Percentiles rank a stretch among this genome's conserved stretches.
Evolutionary conservation across 768 basidiomycete species (phyloP).

Genomic region (Coprinopsis cinerea): DNA sequence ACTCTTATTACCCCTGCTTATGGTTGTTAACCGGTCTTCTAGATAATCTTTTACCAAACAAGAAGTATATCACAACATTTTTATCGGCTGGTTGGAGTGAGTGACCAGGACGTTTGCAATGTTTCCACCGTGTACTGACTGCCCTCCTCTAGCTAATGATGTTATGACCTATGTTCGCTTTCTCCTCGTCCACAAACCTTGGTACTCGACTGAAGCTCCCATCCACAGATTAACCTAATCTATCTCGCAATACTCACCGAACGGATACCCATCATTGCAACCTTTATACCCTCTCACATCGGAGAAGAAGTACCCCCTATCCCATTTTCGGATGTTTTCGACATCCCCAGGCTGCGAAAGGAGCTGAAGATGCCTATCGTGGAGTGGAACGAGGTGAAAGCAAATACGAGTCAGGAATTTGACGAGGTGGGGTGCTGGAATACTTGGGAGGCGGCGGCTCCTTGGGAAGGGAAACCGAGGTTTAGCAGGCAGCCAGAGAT

Average conservation of each 20-base stretch:
- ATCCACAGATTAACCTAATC: slow-evolving; percentile 6
- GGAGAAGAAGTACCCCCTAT: neutral
- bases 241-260: slow-evolving; percentile 4
- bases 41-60: neutral
- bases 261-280: slow-evolving; percentile 7
- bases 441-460: neutral
- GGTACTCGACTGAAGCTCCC: neutral
- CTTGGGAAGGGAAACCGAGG: neutral
- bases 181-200: neutral
- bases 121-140: neutral
- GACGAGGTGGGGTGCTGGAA: slow-evolving; percentile 6
- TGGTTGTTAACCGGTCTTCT: neutral
- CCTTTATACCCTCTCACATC: slow-evolving; percentile 5
- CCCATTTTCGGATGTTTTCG: slow-evolving; percentile 6
- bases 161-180: slow-evolving; percentile 2
- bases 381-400: slow-evolving; percentile 9
- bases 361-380: slow-evolving; percentile 2
- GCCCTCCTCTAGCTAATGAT: neutral
- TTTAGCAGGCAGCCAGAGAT: neutral
- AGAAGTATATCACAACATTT: slow-evolving; percentile 2
- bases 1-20: neutral
- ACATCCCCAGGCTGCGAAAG: neutral
- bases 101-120: neutral
- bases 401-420: neutral
- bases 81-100: slow-evolving; percentile 4